Evolutionary conservation across 306 rosid genomes (phyloP), one percentile per base, ranked within the genome.

Genomic region (Prunus dulcis): DNA sequence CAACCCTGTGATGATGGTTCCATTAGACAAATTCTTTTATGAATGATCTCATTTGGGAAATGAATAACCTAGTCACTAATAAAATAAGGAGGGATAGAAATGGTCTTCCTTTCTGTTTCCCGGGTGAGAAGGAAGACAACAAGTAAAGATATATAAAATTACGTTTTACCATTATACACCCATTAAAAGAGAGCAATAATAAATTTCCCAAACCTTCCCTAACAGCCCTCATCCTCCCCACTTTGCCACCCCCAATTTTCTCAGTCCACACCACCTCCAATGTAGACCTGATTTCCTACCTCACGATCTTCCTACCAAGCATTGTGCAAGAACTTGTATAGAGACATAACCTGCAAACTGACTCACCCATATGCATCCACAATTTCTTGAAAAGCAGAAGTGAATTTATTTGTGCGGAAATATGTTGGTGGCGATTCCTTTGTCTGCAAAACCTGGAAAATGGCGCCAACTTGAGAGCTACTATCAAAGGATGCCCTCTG

Each of bases 311-410:
- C 63, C n/a, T 41, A 72, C 55, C 41, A 14, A 6, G 46, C 50
- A 57, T 56, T 18, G 38, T 41, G 66, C 65, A 64, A 51, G 27
- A 52, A 9, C 34, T 17, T 51, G 28, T 18, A 53, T 10, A 25
- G 12, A 52, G 19, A 52, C 25, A 43, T 9, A 25, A 41, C 32
- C 52, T 72, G 60, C 18, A 67, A 49, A 34, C 52, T 34, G 73
- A 87, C 91, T 82, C 82, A 89, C 97, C 97, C 97, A 75, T 89
- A 91, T 71, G 97, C 97, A 75, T 91, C 97, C 47, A 91, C 91
- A 71, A 91, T 91, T 85, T 86, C 95, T 84, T 91, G 95, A 81
- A 88, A 91, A 30, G 89, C 65, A 75, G 90, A 80, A 85, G 97
- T 89, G 73, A 89, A 87, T 46, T 85, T 89, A 81, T 92, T 92